Percentiles rank a stretch among this genome's conserved stretches.
These are phyloP conservation scores for Acmispon strigosus DNA, from an alignment of 306 rosid genomes.

Conservation along the genomic window DNA sequence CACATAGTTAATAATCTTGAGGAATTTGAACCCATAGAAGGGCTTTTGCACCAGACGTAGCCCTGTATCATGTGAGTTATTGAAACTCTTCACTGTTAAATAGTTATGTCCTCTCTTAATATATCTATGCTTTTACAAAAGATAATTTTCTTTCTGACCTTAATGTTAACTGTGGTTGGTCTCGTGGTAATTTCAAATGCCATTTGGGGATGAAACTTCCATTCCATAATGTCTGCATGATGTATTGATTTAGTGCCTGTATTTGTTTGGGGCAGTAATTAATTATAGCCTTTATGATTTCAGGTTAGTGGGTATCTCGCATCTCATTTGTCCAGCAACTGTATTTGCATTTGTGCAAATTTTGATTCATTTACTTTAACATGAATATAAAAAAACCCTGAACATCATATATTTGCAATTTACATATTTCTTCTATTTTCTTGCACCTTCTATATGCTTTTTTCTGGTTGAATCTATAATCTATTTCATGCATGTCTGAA, in stretches of 20 bases:
- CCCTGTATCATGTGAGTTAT: conserved; percentile 37
- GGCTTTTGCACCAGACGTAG: conserved; percentile 50
- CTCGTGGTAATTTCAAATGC: background rate
- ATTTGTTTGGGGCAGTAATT: background rate
- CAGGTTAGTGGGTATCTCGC: background rate
- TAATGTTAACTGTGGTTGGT: background rate
- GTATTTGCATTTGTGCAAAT: background rate
- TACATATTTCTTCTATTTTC: background rate
- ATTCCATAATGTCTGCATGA: conserved; percentile 2
- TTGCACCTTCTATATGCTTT: background rate
- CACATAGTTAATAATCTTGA: conserved; percentile 64
- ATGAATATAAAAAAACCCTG: background rate
- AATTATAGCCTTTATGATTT: background rate
- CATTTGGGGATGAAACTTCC: background rate
- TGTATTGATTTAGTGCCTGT: background rate
- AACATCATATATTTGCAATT: background rate
- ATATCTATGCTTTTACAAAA: background rate
- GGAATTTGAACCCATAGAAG: conserved; percentile 71
- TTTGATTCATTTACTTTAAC: background rate
- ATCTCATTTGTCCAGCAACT: background rate
- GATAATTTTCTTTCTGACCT: background rate
- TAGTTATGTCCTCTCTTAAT: background rate
- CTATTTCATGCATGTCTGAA: too few species aligned
- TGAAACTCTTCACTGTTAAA: background rate
- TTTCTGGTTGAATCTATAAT: background rate